These are phyloP conservation scores for Pezicula carpinea DNA, from an alignment of 2,329 filamentous ascomycete genomes.

Conservation along the genomic window DNA sequence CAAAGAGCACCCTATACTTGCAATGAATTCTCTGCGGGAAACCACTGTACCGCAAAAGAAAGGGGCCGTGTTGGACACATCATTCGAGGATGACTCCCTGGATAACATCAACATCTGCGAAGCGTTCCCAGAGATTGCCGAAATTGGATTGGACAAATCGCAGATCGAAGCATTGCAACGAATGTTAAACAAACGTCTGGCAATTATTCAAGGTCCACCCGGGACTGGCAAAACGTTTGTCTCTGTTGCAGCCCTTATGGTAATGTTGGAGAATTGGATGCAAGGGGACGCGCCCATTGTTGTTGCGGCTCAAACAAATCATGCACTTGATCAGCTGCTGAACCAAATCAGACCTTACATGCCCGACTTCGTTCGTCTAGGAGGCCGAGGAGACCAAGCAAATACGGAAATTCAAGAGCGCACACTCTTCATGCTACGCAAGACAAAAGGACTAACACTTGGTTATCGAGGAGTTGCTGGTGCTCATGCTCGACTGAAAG, in stretches of 20 bases:
- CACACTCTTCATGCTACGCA: slow-evolving; percentile 60
- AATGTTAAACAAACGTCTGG: slow-evolving; percentile 67
- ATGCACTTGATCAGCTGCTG: slow-evolving; percentile 81
- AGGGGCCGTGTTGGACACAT: slow-evolving; percentile 11
- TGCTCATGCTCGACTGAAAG: background rate
- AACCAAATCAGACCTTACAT: slow-evolving; percentile 43
- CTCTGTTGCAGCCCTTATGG: slow-evolving; percentile 65
- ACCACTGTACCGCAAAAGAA: slow-evolving; percentile 9
- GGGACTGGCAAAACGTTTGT: slow-evolving; percentile 79
- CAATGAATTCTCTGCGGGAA: slow-evolving; percentile 39
- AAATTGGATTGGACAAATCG: slow-evolving; percentile 58
- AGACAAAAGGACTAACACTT: slow-evolving; percentile 25
- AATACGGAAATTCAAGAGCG: slow-evolving; percentile 60
- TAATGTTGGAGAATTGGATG: slow-evolving; percentile 56
- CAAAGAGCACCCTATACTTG: background rate
- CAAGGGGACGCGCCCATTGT: slow-evolving; percentile 63
- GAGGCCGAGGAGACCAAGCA: slow-evolving; percentile 25
- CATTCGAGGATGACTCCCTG: slow-evolving; percentile 26
- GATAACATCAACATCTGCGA: slow-evolving; percentile 48
- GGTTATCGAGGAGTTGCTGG: slow-evolving; percentile 5
- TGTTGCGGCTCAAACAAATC: slow-evolving; percentile 83
- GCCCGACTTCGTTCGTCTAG: slow-evolving; percentile 55
- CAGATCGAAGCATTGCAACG: slow-evolving; percentile 64
- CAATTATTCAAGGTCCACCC: slow-evolving; percentile 73
- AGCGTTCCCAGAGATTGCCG: slow-evolving; percentile 43